Conservation (phyloP, 2,329 filamentous ascomycete species). For the Penicillium sp. region DNA sequence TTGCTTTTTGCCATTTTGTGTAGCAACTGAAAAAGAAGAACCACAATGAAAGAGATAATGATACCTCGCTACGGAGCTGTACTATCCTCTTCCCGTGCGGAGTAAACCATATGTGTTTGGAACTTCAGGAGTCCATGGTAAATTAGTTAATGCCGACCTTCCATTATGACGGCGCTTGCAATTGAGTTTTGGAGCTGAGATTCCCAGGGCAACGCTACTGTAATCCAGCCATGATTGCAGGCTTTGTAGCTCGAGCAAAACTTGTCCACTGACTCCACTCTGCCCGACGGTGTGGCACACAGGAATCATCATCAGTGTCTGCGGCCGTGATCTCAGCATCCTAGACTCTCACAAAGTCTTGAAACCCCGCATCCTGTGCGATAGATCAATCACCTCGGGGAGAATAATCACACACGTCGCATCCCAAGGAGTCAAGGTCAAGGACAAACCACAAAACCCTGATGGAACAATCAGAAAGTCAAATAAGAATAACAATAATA, state of each 20-base stretch:
- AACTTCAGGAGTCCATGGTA: neutral
- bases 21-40: neutral
- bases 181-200: slow-evolving; percentile 4
- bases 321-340: neutral
- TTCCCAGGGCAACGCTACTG: slow-evolving; percentile 4
- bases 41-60: neutral
- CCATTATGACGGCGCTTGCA: slow-evolving; percentile 6
- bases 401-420: neutral
- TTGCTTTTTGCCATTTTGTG: neutral
- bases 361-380: neutral
- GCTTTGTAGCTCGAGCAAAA: neutral
- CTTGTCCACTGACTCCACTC: neutral
- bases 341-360: neutral
- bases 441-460: neutral
- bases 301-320: neutral
- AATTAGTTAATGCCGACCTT: neutral
- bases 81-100: neutral
- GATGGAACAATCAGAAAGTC: slow-evolving; percentile 1
- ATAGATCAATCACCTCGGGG: neutral
- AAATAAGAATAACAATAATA: slow-evolving; percentile 1
- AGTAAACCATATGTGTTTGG: neutral
- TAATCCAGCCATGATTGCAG: neutral
- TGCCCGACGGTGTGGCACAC: neutral
- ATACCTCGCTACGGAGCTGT: neutral
- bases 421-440: too few species aligned